A percentile compares a stretch with the other conserved stretches of the same genome.
phyloP scores from a whole-genome alignment of 179 eudicot genomes.

The Spergularia azorica region DNA sequence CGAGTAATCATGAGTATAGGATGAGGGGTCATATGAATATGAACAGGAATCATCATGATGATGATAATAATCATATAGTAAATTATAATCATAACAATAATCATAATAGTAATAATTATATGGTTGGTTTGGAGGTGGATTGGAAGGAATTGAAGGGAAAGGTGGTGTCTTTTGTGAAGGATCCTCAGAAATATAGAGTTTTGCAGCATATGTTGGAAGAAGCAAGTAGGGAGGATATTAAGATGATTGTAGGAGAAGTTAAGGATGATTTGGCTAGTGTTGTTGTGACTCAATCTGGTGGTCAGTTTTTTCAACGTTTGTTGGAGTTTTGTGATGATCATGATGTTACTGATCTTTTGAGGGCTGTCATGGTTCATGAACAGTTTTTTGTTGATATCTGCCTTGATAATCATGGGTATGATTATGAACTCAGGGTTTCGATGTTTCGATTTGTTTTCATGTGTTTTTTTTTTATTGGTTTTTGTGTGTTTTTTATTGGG shows the following conservation, averaged over 20 bases:
- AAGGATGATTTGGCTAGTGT: constrained; percentile 31
- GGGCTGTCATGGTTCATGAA: constrained; percentile 18
- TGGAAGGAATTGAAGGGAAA: constrained; percentile 39
- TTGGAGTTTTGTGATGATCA: constrained; percentile 30
- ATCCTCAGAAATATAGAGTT: constrained; percentile 28
- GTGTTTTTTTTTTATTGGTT: too few relatives aligned
- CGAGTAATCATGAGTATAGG: too few relatives aligned
- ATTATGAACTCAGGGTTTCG: not conserved
- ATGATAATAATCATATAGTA: too few relatives aligned
- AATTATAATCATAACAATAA: not conserved
- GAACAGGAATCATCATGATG: too few relatives aligned
- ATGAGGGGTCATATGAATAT: too few relatives aligned
- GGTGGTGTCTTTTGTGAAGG: constrained; percentile 17
- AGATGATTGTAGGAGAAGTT: constrained; percentile 42
- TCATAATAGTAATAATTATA: not conserved
- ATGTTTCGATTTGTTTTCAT: too few relatives aligned
- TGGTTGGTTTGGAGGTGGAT: not conserved
- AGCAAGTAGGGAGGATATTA: constrained; percentile 29
- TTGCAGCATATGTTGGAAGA: constrained; percentile 35
- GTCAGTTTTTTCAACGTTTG: constrained; percentile 37
- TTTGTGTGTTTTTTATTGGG: not conserved
- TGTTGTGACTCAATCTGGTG: constrained; percentile 35
- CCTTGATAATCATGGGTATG: constrained; percentile 50
- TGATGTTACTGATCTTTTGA: constrained; percentile 38
- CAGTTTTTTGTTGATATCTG: constrained; percentile 34